These are phyloP conservation scores for Blepharisma japonicum DNA, from an alignment of 73 alveolate genomes.

Conservation along the genomic window DNA sequence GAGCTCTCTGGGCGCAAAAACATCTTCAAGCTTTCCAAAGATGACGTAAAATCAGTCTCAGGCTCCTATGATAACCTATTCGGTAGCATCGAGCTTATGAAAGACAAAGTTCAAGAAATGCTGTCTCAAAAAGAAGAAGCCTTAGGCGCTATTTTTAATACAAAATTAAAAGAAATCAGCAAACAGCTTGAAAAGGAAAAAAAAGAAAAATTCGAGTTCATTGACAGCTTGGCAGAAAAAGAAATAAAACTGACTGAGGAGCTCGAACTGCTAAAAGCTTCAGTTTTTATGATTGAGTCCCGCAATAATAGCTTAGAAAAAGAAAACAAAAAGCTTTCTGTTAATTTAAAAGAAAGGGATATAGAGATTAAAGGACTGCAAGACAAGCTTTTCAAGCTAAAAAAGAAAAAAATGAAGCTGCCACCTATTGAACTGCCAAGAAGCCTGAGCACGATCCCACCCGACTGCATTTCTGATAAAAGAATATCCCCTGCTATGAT, in stretches of 20 bases:
- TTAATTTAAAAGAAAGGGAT: background rate
- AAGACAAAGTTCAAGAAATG: conserved; percentile 6
- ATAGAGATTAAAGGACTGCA: conserved; percentile 6
- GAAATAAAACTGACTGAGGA: background rate
- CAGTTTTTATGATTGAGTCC: background rate
- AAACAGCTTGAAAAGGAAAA: conserved; percentile 6
- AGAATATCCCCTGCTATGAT: too few relatives aligned
- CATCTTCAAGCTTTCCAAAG: background rate
- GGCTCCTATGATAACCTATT: background rate
- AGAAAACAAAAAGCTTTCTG: background rate
- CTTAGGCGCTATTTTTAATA: background rate
- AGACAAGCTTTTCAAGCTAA: background rate
- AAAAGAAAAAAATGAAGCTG: background rate
- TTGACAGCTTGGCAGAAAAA: background rate
- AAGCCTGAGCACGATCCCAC: too few relatives aligned
- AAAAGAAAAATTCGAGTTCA: conserved; percentile 14
- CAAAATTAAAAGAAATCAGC: conserved; percentile 17
- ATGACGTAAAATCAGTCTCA: conserved; percentile 3
- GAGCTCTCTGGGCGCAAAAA: background rate
- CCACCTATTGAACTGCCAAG: background rate
- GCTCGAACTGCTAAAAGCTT: background rate
- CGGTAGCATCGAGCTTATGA: background rate
- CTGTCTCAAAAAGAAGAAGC: background rate
- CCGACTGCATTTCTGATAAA: too few relatives aligned
- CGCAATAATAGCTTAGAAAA: background rate